Base-by-base conservation (phyloP, 139 green algal species). In the Ettlia oleoabundans region DNA sequence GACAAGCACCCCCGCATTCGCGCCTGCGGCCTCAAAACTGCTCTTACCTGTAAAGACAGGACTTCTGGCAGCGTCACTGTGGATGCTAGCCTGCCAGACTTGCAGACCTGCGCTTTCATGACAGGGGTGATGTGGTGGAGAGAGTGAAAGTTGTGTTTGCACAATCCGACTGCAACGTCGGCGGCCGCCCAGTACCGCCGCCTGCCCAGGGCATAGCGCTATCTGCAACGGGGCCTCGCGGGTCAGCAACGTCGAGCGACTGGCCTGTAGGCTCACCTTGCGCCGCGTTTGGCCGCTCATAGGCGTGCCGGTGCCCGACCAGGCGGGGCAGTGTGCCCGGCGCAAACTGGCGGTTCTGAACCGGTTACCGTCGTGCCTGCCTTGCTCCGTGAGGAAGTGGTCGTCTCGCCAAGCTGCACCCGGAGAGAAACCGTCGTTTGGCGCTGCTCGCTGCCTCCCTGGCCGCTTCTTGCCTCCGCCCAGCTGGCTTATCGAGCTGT, bases 1-100 rank as follows among this genome's bases (percentile, higher is more conserved):
- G 47, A 10, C 15, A 24, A 10, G 15, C 13, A 24, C 47, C 10
- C 10, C 55, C 21, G 21, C 55, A n/a, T 28, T n/a, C 18, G 18
- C 5, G 21, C 15, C 55, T 15, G 28, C 18, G 21, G 55, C 55
- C 28, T 24, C 2, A 1, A 22, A 67, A 32, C 26, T 76, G 64
- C 28, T 24, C 74, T 0, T 8, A 80, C 58, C 75, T 70, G 75
- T 9, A 81, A 40, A 1, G 75, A 21, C 26, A 81, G 15, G 24
- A 81, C 75, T 58, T 81, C 75, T 53, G n/a, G 13, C 13, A 81
- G 15, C 4, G 75, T 62, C 28, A 72, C 37, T 2, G 58, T 81
- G 13, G 30, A 42, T 1, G 58, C 58, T n/a, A 81, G n/a, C 6
- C 75, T n/a, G 13, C 55, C 58, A n/a, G 75, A 71, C 75, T 71